Evolutionary conservation across 805 yeast species (phyloP).

Genomic region (Metschnikowia koreensis): DNA sequence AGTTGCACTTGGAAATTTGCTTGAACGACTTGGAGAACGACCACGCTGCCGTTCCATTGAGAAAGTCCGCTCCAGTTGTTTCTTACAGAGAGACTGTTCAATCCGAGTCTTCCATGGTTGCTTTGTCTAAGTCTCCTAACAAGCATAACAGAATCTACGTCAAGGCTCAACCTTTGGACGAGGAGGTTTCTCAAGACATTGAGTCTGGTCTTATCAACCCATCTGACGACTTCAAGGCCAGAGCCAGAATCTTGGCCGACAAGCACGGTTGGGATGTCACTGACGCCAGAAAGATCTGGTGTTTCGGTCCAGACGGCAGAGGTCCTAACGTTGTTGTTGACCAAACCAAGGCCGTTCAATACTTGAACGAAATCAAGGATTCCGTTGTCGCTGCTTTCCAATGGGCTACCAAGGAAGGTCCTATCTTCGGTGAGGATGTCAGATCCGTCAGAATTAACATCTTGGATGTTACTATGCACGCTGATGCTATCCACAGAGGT

Average conservation of each 20-base stretch:
- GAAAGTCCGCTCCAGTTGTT: slow-evolving; percentile 96
- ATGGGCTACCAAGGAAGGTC: slow-evolving; percentile 99
- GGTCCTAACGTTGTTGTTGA: slow-evolving; percentile 99
- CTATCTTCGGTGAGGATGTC: slow-evolving; percentile 92
- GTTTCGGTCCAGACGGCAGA: slow-evolving; percentile 99
- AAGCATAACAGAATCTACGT: slow-evolving; percentile 99
- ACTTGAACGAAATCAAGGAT: slow-evolving; percentile 98
- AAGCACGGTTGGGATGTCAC: slow-evolving; percentile 99
- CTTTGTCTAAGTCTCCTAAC: slow-evolving; percentile 99
- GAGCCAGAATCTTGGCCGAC: slow-evolving; percentile 98
- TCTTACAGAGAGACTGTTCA: slow-evolving; percentile 98
- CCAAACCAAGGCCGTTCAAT: slow-evolving; percentile 99
- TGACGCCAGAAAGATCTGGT: slow-evolving; percentile 99
- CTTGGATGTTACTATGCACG: slow-evolving; percentile 98
- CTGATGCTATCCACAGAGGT: slow-evolving; percentile 99
- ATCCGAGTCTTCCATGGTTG: slow-evolving; percentile 89
- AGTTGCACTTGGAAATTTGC: slow-evolving; percentile 98
- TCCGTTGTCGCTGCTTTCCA: slow-evolving; percentile 99
- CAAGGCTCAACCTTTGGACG: slow-evolving; percentile 94
- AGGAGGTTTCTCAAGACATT: slow-evolving; percentile 89
- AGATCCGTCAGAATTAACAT: slow-evolving; percentile 97
- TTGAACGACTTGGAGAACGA: slow-evolving; percentile 93
- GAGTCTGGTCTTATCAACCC: slow-evolving; percentile 90
- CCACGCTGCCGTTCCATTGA: slow-evolving; percentile 99
- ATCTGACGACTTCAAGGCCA: slow-evolving; percentile 97